Conservation (phyloP, 805 yeast species). For the Candida multigemmis region DNA sequence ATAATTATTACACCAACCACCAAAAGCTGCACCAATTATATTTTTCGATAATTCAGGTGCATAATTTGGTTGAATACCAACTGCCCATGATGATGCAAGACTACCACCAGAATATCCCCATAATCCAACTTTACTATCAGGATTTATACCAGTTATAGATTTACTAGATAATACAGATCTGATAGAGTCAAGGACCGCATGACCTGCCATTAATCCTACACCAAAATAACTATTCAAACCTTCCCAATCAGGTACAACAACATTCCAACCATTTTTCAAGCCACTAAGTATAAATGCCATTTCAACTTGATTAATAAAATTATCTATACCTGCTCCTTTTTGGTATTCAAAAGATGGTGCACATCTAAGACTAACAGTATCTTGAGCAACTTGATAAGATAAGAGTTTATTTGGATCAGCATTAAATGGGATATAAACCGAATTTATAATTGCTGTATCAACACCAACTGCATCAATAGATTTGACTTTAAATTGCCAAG, state of each 20-base stretch:
- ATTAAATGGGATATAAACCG: conserved; percentile 12
- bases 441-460: conserved; percentile 8
- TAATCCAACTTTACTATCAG: conserved; percentile 7
- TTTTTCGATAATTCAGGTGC: conserved; percentile 17
- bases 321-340: conserved; percentile 6
- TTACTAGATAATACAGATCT: conserved; percentile 7
- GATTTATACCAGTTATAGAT: conserved; percentile 7
- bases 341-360: conserved; percentile 12
- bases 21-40: conserved; percentile 16
- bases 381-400: conserved; percentile 12
- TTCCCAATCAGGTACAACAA: conserved; percentile 12
- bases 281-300: conserved; percentile 6
- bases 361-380: conserved; percentile 9
- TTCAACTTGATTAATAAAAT: conserved; percentile 7
- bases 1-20: conserved; percentile 15
- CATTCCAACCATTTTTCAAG: conserved; percentile 11
- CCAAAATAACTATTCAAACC: conserved; percentile 11
- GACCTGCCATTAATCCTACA: conserved; percentile 10
- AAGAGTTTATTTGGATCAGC: conserved; percentile 11
- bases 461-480: conserved; percentile 8
- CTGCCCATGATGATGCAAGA: conserved; percentile 18
- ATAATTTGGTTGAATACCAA: conserved; percentile 14
- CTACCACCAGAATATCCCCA: conserved; percentile 25
- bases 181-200: conserved; percentile 10
- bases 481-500: conserved; percentile 6